These are phyloP conservation scores for Metschnikowia amazonensis DNA, from an alignment of 805 yeast species.

Conservation along the genomic window DNA sequence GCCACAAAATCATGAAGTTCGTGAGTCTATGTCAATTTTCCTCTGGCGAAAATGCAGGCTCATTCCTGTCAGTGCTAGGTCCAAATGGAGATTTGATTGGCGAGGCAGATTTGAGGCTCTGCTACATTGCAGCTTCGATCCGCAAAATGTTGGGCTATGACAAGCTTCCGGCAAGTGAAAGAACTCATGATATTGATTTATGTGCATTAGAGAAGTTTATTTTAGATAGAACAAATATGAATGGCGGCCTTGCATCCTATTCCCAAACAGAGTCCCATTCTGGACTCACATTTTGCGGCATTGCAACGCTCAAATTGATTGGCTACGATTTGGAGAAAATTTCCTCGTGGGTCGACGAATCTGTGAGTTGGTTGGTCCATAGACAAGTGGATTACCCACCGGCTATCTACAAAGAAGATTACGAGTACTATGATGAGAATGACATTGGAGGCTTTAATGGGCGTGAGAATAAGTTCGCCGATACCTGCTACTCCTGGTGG, in stretches of 20 bases:
- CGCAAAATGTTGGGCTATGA: conserved; percentile 47
- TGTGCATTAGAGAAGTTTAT: conserved; percentile 36
- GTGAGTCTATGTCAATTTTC: conserved; percentile 55
- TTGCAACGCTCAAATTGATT: conserved; percentile 53
- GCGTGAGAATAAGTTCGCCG: conserved; percentile 76
- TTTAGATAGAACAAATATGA: conserved; percentile 30
- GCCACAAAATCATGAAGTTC: conserved; percentile 52
- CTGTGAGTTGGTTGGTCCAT: conserved; percentile 58
- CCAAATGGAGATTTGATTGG: conserved; percentile 40
- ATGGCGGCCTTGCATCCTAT: conserved; percentile 70
- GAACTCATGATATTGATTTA: conserved; percentile 40
- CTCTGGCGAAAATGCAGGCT: conserved; percentile 28
- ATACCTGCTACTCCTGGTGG: conserved; percentile 91
- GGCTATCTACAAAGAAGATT: conserved; percentile 25
- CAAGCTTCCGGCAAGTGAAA: conserved; percentile 21
- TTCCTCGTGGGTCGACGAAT: conserved; percentile 23
- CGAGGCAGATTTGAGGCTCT: conserved; percentile 68
- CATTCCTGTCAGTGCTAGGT: conserved; percentile 33
- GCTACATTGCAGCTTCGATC: conserved; percentile 69
- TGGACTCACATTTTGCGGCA: conserved; percentile 83
- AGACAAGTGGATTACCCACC: conserved; percentile 49
- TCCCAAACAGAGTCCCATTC: conserved; percentile 68
- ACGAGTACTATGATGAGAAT: conserved; percentile 37
- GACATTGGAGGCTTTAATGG: conserved; percentile 86
- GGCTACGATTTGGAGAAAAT: conserved; percentile 20